Evolutionary conservation across 169 alveolate genomes (phyloP).

Genomic region (Eimeria necatrix): DNA sequence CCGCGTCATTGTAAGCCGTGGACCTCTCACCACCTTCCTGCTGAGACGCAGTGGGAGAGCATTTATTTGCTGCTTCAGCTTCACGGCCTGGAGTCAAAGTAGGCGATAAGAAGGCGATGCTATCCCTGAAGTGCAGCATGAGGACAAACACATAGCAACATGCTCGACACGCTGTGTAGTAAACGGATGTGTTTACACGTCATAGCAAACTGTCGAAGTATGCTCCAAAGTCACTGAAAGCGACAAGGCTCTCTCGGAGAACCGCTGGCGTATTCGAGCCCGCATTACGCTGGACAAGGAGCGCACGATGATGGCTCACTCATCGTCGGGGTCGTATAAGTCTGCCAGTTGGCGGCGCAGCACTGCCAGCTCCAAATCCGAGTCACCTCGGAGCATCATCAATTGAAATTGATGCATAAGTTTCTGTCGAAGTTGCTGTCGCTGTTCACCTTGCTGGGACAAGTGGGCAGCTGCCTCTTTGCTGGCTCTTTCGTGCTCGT

Average conservation of each 20-base stretch:
- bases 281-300: not conserved
- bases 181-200: no score
- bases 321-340: slow-evolving; percentile 67
- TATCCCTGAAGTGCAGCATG: slow-evolving; percentile 22
- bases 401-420: slow-evolving; percentile 68
- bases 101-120: slow-evolving; percentile 67
- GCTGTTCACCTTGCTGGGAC: slow-evolving; percentile 75
- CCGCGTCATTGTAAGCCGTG: not conserved
- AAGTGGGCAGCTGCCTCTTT: slow-evolving; percentile 69
- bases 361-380: slow-evolving; percentile 71
- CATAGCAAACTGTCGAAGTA: no score
- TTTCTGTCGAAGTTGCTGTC: slow-evolving; percentile 74
- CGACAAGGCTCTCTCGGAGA: no score
- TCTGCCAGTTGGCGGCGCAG: slow-evolving; percentile 61
- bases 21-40: slow-evolving; percentile 29
- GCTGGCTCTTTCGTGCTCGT: slow-evolving; percentile 74
- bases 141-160: not conserved
- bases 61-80: slow-evolving; percentile 10
- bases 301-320: slow-evolving; percentile 11
- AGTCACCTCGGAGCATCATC: slow-evolving; percentile 73
- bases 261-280: no score
- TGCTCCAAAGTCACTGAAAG: no score
- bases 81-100: slow-evolving; percentile 67
- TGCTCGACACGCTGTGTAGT: no score
- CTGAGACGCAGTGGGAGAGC: slow-evolving; percentile 24